Conservation (phyloP, 305 asterid genomes). For the Solanum hybrid region DNA sequence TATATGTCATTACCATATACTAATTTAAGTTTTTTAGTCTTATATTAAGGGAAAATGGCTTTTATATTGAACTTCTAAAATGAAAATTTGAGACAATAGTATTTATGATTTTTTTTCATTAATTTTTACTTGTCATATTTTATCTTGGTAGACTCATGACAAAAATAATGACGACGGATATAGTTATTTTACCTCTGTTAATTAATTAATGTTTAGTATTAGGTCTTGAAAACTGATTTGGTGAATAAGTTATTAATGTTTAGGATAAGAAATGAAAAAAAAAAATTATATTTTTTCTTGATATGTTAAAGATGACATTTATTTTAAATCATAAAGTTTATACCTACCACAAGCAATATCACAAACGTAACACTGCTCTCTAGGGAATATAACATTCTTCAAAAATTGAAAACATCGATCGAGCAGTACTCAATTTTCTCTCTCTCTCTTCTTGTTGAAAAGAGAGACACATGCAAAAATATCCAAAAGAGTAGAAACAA, state of each 20-base stretch:
- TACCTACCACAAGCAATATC: conserved; percentile 1
- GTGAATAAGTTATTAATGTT: background rate
- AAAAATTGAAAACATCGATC: background rate
- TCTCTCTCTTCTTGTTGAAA: background rate
- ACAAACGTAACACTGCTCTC: background rate
- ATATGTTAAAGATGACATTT: no score
- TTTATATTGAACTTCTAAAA: background rate
- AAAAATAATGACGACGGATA: no score
- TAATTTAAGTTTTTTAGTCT: background rate
- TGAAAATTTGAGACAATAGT: background rate
- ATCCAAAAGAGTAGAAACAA: background rate
- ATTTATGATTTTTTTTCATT: background rate
- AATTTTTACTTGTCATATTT: background rate
- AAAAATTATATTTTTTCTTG: no score
- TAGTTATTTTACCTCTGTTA: no score
- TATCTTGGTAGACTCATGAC: no score
- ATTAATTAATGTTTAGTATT: background rate
- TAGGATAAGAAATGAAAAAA: no score
- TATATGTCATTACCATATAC: background rate
- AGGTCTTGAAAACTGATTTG: background rate
- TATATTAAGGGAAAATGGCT: background rate
- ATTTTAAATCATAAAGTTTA: background rate
- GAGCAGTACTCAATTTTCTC: background rate
- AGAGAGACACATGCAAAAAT: background rate
- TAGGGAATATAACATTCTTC: conserved; percentile 8